Base-by-base conservation (phyloP, 2,329 filamentous ascomycete species). In the Coleophoma crateriformis region DNA sequence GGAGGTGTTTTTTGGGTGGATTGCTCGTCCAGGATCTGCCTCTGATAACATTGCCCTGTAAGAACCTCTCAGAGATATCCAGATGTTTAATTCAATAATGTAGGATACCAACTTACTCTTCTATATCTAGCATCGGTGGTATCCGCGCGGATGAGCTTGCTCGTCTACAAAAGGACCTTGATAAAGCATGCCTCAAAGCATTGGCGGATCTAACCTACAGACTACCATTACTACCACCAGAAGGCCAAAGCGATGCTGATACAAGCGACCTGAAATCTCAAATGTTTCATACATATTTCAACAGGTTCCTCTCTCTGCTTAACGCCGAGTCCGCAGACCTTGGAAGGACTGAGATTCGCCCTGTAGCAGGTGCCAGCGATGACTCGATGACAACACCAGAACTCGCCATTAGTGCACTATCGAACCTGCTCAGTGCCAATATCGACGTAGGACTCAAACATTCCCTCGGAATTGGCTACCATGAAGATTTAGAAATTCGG, bases 201-300 rank as follows among this genome's bases (percentile, higher is more conserved):
- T 71, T 87, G n/a, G 78, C 82, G 4, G 81, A 82, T 56, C 70
- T 87, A 22, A 85, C 84, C 0, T 85, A 81, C 61, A 78, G 83
- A 11, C 69, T 87, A 4, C 83, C 84, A 14, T 68, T 87, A 13
- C 84, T 87, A 55, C 81, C 83, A 1, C 76, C 76, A 1, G 83
- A 87, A 47, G 79, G 78, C 5, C 81, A 84, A 55, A 81, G 75
- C 12, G 84, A 87, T 65, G 82, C 79, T 1, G 79, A 82, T 41
- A 82, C 79, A 47, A 85, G 81, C 55, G 84, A 86, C 63, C 73
- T 84, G 47, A 87, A 87, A 61, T 84, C 81, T 1, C 79, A 86
- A 58, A 82, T 87, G 77, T 87, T 87, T 59, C 81, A 85, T 53
- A 81, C 78, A 7, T 87, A 87, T 62, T 87, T 87, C 67, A 86